Evolutionary conservation across 441 rosid species (phyloP).

Genomic region (Bocquillonia castaneifolia): DNA sequence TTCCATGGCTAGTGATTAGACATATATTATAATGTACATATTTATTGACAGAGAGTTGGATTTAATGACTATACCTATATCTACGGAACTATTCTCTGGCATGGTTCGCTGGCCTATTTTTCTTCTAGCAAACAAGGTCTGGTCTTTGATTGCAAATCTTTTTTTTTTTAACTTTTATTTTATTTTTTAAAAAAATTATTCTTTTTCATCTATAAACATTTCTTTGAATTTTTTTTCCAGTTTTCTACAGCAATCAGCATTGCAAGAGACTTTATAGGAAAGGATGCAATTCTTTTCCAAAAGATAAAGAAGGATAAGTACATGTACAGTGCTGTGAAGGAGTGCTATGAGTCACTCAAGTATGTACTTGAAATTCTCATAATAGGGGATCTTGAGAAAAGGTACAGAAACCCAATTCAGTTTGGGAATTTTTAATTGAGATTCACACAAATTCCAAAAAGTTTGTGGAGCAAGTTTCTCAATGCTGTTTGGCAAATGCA

Average conservation of each 20-base stretch:
- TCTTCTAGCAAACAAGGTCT: slow-evolving; percentile 88
- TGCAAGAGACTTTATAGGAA: slow-evolving; percentile 70
- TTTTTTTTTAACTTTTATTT: slow-evolving; percentile 13
- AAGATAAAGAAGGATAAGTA: slow-evolving; percentile 77
- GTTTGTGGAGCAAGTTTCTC: not conserved
- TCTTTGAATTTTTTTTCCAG: slow-evolving; percentile 40
- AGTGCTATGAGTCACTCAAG: slow-evolving; percentile 84
- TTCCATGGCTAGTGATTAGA: slow-evolving; percentile 9
- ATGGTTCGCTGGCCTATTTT: slow-evolving; percentile 91
- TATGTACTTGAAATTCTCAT: slow-evolving; percentile 77
- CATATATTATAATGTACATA: slow-evolving; percentile 11
- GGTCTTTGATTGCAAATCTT: slow-evolving; percentile 9
- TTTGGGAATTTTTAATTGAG: not conserved
- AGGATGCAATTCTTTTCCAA: slow-evolving; percentile 59
- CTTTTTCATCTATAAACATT: slow-evolving; percentile 30
- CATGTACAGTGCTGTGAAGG: slow-evolving; percentile 82
- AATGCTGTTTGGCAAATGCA: not conserved
- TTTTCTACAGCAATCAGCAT: slow-evolving; percentile 82
- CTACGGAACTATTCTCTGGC: slow-evolving; percentile 60
- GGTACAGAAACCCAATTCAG: slow-evolving; percentile 37
- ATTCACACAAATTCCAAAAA: slow-evolving; percentile 4
- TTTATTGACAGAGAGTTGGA: slow-evolving; percentile 68
- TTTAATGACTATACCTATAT: slow-evolving; percentile 80
- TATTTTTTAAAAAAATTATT: too few species aligned
- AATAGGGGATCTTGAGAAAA: slow-evolving; percentile 75